Evolutionary conservation across 1,284 basidiomycete species (phyloP), one percentile per base, ranked within the genome.

Genomic region (Athelia sp.): DNA sequence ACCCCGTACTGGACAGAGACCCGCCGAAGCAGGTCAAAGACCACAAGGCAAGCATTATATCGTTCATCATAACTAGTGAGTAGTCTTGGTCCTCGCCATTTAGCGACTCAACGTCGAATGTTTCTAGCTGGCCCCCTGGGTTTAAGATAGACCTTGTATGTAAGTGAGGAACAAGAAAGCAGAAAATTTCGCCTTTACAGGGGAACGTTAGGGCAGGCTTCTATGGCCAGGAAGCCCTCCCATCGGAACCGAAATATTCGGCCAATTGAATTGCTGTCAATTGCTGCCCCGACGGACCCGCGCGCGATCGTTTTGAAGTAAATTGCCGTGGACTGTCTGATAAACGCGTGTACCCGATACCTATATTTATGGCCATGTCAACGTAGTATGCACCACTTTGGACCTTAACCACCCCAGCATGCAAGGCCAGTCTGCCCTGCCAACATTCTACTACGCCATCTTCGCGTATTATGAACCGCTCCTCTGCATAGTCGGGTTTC

Each of bases 21-120:
- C 26, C 26, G 24, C 24, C 43, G 49, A 53, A 54, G 56, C 56
- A 47, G 47, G 45, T n/a, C 54, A 55, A 57, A 55, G 57, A 56
- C 55, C 49, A 65, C 62, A 66, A 65, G 63, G 63, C 61, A 61
- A 73, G 85, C 84, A 88, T 87, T 88, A 85, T 80, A 80, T 79
- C 78, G 74, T 70, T 75, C 81, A 64, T 68, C 63, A 68, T 62
- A 51, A 57, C 61, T 21, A 40, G 19, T 17, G 36, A 40, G 36
- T 53, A n/a, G 22, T 88, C 80, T 88, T 64, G 84, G 81, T 84
- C 81, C 73, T 76, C 70, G 79, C 84, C 86, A 88, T 88, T 87
- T 81, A 73, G 81, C 69, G 65, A 67, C 66, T 57, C 73, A 73
- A 72, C 72, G 70, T 74, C 58, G 54, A 52, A 8, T 55, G 57